Conservation (phyloP, 2,329 filamentous ascomycete genomes). For the Paecilomyces dactylethromorphus region DNA sequence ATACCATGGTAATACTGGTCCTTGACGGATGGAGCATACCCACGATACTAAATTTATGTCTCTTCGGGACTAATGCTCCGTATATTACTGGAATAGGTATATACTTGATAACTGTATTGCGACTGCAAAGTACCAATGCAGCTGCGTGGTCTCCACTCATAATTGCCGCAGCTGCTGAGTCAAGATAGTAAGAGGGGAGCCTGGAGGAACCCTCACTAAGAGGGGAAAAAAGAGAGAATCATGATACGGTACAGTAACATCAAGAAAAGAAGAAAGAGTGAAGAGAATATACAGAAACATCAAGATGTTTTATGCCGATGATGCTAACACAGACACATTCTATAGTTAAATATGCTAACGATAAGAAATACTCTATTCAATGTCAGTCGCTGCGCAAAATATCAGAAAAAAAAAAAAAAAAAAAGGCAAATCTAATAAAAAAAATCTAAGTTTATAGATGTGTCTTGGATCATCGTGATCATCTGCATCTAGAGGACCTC, state of each 20-base stretch:
- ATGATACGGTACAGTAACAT: background rate
- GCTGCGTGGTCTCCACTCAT: no score
- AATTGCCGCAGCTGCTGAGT: no score
- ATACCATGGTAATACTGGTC: no score
- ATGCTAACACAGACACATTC: background rate
- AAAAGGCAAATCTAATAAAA: background rate
- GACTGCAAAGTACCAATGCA: background rate
- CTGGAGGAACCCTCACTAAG: no score
- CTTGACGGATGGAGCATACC: no score
- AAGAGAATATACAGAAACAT: background rate
- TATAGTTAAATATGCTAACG: background rate
- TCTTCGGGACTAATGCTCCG: background rate
- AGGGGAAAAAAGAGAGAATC: no score
- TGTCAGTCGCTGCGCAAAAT: background rate
- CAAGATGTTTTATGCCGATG: background rate
- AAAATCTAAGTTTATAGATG: background rate
- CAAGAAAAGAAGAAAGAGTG: background rate
- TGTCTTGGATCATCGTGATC: background rate
- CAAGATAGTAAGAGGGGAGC: no score
- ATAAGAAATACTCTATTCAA: background rate
- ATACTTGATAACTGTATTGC: background rate
- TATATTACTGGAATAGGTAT: background rate
- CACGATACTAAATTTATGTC: background rate
- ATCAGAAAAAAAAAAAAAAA: no score
- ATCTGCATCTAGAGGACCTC: slow-evolving; percentile 58